Conservation (phyloP, 768 basidiomycete genomes). For the Mycena galopus region DNA sequence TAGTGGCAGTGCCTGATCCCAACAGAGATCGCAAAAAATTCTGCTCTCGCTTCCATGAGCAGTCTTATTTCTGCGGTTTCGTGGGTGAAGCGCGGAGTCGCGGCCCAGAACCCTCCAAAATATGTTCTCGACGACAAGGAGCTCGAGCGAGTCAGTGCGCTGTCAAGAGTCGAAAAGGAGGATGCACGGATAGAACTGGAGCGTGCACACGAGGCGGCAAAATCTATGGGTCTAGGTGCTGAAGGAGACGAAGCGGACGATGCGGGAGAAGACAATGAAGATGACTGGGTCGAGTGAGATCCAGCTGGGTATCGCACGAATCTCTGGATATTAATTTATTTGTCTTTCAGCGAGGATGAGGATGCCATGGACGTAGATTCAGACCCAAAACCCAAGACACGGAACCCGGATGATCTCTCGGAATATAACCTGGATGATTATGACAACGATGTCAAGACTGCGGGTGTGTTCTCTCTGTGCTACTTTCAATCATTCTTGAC, state of each 20-base stretch:
- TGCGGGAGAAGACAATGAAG: slow-evolving; percentile 54
- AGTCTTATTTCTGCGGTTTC: slow-evolving; percentile 81
- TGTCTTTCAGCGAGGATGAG: slow-evolving; percentile 49
- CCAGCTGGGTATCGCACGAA: slow-evolving; percentile 24
- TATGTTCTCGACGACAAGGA: slow-evolving; percentile 94
- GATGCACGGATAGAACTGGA: slow-evolving; percentile 90
- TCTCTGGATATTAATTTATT: slow-evolving; percentile 25
- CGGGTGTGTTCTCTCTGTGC: slow-evolving; percentile 44
- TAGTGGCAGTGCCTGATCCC: background rate
- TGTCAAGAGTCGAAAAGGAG: slow-evolving; percentile 90
- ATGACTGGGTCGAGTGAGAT: slow-evolving; percentile 92
- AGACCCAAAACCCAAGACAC: slow-evolving; percentile 49
- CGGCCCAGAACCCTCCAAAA: slow-evolving; percentile 81
- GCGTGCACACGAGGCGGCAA: slow-evolving; percentile 81
- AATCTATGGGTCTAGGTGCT: slow-evolving; percentile 75
- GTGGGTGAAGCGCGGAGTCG: slow-evolving; percentile 87
- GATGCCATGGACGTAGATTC: slow-evolving; percentile 74
- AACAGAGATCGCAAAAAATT: slow-evolving; percentile 7
- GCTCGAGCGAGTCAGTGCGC: slow-evolving; percentile 87
- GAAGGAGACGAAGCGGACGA: slow-evolving; percentile 75
- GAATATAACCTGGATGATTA: slow-evolving; percentile 94
- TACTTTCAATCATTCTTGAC: slow-evolving; percentile 19
- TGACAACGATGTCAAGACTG: slow-evolving; percentile 76
- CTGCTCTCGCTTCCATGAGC: slow-evolving; percentile 60
- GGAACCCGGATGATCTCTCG: slow-evolving; percentile 73